These are phyloP conservation scores for Bonia amplexicaulis DNA, from an alignment of 176 grass and related monocot genomes.

Conservation along the genomic window DNA sequence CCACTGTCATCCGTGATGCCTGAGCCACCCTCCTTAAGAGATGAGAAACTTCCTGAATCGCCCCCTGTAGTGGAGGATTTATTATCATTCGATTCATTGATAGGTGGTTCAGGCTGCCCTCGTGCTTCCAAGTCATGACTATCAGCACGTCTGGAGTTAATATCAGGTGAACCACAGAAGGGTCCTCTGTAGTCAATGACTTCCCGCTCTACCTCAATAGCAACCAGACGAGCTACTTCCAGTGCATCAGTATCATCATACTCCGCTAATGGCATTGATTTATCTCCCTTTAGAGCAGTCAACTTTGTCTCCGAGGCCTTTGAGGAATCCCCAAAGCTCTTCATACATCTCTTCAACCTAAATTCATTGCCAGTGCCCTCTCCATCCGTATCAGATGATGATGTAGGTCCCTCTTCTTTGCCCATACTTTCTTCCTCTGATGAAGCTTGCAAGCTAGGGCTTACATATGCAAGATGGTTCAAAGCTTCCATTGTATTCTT, in stretches of 20 bases:
- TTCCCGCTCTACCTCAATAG: slow-evolving; percentile 63
- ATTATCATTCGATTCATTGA: slow-evolving; percentile 23
- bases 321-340: slow-evolving; percentile 44
- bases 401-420: slow-evolving; percentile 38
- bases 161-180: slow-evolving; percentile 69
- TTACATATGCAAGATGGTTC: slow-evolving; percentile 22
- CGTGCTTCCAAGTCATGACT: slow-evolving; percentile 39
- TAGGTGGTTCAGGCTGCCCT: slow-evolving; percentile 12
- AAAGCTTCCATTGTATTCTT: slow-evolving; percentile 16
- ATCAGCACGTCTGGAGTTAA: slow-evolving; percentile 38
- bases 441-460: slow-evolving; percentile 22
- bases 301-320: slow-evolving; percentile 35
- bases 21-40: slow-evolving; percentile 53
- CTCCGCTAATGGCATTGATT: slow-evolving; percentile 35
- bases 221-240: slow-evolving; percentile 61
- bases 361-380: slow-evolving; percentile 18
- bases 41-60: slow-evolving; percentile 43
- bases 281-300: slow-evolving; percentile 18
- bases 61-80: slow-evolving; percentile 36
- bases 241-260: slow-evolving; percentile 70
- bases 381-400: slow-evolving; percentile 35
- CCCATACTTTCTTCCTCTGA: slow-evolving; percentile 32
- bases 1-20: slow-evolving; percentile 60
- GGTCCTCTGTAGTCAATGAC: slow-evolving; percentile 76
- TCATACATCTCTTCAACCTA: slow-evolving; percentile 30